Evolutionary conservation across 352 stramenopile species (phyloP).

Genomic region (Phytophthora fragariaefolia): DNA sequence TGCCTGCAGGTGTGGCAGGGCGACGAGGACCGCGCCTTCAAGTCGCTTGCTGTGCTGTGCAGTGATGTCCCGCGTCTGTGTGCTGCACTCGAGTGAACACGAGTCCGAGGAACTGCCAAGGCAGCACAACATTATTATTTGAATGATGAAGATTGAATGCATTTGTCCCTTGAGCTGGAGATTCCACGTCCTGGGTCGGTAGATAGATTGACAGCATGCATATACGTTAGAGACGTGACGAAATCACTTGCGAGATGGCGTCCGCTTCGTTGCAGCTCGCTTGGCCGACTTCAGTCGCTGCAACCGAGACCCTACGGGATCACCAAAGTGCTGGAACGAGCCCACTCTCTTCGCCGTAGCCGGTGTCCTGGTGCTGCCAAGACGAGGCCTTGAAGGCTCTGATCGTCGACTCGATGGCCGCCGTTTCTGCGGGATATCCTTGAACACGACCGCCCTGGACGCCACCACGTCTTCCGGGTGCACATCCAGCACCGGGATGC

Average conservation of each 20-base stretch:
- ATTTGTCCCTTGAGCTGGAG: not conserved
- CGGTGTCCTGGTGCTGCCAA: constrained; percentile 5
- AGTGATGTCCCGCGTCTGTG: constrained; percentile 70
- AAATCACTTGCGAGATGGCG: constrained; percentile 15
- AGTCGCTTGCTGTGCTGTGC: constrained; percentile 71
- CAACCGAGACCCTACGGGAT: constrained; percentile 56
- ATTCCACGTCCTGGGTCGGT: no score
- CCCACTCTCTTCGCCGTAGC: constrained; percentile 27
- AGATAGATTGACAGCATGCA: no score
- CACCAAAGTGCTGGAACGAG: constrained; percentile 73
- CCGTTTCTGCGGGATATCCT: constrained; percentile 50
- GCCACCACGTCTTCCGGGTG: constrained; percentile 60
- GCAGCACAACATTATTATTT: not conserved
- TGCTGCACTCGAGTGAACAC: constrained; percentile 38
- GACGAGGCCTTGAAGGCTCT: constrained; percentile 1
- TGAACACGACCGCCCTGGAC: constrained; percentile 68
- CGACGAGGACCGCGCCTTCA: constrained; percentile 73
- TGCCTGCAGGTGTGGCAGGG: constrained; percentile 72
- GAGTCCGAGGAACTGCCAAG: no score
- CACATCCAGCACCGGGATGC: constrained; percentile 68
- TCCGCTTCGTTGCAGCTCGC: constrained; percentile 28
- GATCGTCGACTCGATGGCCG: constrained; percentile 2
- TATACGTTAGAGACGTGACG: not conserved
- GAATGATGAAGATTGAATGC: not conserved
- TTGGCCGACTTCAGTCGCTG: constrained; percentile 50